Evolutionary conservation across 352 stramenopile species (phyloP).

Genomic region (Globisporangium paddicum): DNA sequence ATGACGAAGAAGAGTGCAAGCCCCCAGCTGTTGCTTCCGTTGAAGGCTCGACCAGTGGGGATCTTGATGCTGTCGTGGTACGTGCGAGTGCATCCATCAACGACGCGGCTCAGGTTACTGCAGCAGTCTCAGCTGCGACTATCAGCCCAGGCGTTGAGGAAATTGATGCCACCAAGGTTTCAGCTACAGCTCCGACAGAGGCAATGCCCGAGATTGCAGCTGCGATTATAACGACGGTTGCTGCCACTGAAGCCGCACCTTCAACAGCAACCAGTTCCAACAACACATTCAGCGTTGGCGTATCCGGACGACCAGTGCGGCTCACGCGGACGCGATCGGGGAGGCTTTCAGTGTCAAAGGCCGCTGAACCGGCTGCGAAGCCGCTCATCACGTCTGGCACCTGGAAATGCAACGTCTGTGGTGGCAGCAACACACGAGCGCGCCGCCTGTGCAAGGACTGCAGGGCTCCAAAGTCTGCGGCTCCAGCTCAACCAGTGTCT

Average conservation of each 20-base stretch:
- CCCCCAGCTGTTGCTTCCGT: not conserved
- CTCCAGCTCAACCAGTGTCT: slow-evolving; percentile 4
- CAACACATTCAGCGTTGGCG: slow-evolving; percentile 14
- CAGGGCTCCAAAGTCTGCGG: slow-evolving; percentile 18
- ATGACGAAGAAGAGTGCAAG: slow-evolving; percentile 16
- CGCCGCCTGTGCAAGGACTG: slow-evolving; percentile 49
- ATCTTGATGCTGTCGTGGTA: not conserved
- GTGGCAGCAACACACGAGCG: slow-evolving; percentile 43
- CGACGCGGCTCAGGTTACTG: not conserved
- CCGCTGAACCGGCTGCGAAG: not conserved
- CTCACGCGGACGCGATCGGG: slow-evolving; percentile 2
- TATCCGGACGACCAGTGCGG: not conserved
- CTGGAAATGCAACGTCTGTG: slow-evolving; percentile 52
- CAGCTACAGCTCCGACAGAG: not conserved
- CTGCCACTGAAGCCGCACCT: not conserved
- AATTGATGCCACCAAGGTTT: not conserved
- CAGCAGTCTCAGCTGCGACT: not conserved
- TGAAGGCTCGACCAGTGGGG: slow-evolving; percentile 8
- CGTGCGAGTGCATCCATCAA: not conserved
- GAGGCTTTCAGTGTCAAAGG: slow-evolving; percentile 13
- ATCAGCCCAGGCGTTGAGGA: not conserved
- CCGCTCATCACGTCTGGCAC: slow-evolving; percentile 13
- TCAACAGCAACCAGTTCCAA: slow-evolving; percentile 5
- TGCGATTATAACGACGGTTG: not conserved
- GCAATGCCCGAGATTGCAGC: not conserved